Evolutionary conservation across 306 rosid species (phyloP), one percentile per base, ranked within the genome.

Genomic region (Casuarina equisetifolia): DNA sequence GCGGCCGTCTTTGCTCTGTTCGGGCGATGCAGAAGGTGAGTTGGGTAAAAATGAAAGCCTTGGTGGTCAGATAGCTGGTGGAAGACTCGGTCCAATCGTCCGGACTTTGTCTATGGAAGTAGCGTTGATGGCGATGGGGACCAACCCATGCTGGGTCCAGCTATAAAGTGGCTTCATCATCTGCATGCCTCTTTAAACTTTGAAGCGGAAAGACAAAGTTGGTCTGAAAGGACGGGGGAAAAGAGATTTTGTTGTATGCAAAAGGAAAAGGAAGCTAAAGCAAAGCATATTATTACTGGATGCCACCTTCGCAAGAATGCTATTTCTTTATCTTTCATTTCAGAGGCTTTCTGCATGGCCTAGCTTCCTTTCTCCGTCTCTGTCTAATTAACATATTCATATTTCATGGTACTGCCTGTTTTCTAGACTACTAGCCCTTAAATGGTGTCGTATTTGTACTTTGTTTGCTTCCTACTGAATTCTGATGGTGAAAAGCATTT

Each of bases 181-280:
- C 74, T 88, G 81, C 74, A 6, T 78, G 12, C 80, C 84, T 88
- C 86, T 86, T 80, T 83, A 78, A 83, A 76, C 79, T 80, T 81
- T 8, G 86, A 84, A 82, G 85, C 58, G 49, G n/a, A 50, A 25
- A 64, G 74, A 82, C 85, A 76, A 25, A 81, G 83, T 62, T 68
- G 86, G 81, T 76, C 89, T 76, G 84, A 86, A 84, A 83, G 76
- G 80, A 62, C 64, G 66, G 75, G 57, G 54, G 72, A 69, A 46
- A 79, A 69, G 74, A 73, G 73, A 76, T 80, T 76, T 74, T 72
- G 75, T 48, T 44, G 70, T 64, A 54, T 66, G 62, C 80, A 54
- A 86, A 86, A 85, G 85, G 76, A 83, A 74, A 79, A 84, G 82
- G 35, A 32, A 36, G 73, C 43, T 52, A 85, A 85, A 80, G 59